Conservation (phyloP, 1,284 basidiomycete genomes). For the Anthracocystis panici-leucophaei region DNA sequence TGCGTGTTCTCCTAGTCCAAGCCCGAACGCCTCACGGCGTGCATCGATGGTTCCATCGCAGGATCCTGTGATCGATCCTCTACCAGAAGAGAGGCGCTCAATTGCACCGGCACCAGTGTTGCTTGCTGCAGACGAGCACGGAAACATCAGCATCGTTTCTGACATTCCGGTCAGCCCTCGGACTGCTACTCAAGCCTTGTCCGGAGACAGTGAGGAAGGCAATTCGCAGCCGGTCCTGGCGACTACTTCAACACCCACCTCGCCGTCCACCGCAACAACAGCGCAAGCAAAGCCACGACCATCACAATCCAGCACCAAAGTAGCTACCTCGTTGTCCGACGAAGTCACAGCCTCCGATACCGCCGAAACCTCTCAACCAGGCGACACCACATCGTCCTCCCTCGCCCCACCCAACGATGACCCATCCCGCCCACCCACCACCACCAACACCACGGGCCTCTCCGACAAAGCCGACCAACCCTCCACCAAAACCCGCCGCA, state of each 20-base stretch:
- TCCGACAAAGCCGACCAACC: conserved; percentile 50
- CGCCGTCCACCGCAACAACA: neutral
- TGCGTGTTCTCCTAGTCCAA: conserved; percentile 9
- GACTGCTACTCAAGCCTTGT: neutral
- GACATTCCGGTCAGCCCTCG: conserved; percentile 32
- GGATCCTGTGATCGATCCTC: neutral
- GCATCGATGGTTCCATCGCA: conserved; percentile 8
- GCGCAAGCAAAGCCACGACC: neutral
- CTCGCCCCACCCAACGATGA: neutral
- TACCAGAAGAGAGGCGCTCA: neutral
- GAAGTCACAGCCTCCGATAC: conserved; percentile 30
- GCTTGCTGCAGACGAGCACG: conserved; percentile 42
- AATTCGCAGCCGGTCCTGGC: neutral
- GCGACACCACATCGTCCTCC: neutral
- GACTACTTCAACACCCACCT: neutral
- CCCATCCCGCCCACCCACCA: no score
- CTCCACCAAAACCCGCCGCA: conserved; percentile 29
- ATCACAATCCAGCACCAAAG: neutral
- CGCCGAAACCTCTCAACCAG: conserved; percentile 2
- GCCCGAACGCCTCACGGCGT: conserved; percentile 20
- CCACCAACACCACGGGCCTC: conserved; percentile 18
- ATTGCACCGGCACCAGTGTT: conserved; percentile 18
- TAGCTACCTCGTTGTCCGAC: conserved; percentile 27
- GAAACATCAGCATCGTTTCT: conserved; percentile 40
- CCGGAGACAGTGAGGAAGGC: neutral